A percentile compares a stretch with the other conserved stretches of the same genome.
Conservation (phyloP, 2,329 filamentous ascomycete species). For the Hirsutella rhossiliensis region DNA sequence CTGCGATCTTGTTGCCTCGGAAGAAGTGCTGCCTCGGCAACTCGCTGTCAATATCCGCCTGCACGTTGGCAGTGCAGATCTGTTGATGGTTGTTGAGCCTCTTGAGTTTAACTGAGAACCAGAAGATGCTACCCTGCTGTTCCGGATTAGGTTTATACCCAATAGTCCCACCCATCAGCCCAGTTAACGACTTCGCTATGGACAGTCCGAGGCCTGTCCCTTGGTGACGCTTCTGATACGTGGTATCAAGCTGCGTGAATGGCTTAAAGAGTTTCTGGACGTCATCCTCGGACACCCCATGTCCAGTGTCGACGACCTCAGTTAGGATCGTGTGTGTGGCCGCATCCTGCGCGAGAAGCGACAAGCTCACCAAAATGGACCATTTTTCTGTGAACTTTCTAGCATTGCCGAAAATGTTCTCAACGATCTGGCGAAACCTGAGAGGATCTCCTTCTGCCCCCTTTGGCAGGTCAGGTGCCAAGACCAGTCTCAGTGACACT, state of each 20-base stretch:
- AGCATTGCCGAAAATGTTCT: constrained; percentile 49
- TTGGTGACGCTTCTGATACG: constrained; percentile 39
- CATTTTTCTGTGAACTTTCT: constrained; percentile 50
- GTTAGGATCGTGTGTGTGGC: constrained; percentile 33
- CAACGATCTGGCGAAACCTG: constrained; percentile 48
- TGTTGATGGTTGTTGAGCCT: constrained; percentile 19
- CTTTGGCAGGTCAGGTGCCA: constrained; percentile 34
- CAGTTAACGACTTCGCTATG: constrained; percentile 43
- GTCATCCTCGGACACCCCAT: constrained; percentile 34
- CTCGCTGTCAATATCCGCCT: constrained; percentile 3
- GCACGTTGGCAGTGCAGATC: constrained; percentile 13
- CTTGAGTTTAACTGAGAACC: too few species aligned
- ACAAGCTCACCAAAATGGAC: constrained; percentile 31
- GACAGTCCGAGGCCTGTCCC: too few species aligned
- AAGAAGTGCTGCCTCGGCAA: constrained; percentile 10
- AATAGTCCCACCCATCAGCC: constrained; percentile 41
- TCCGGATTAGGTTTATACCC: constrained; percentile 29
- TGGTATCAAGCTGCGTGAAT: constrained; percentile 42
- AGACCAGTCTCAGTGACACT: constrained; percentile 30
- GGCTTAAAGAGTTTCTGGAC: constrained; percentile 39
- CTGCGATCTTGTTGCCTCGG: constrained; percentile 7
- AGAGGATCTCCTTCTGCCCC: constrained; percentile 43
- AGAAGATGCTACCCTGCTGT: constrained; percentile 32
- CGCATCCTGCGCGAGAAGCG: constrained; percentile 26
- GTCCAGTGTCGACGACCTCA: too few species aligned